A percentile compares a stretch with the other conserved stretches of the same genome.
These are phyloP conservation scores for Secale cereale DNA, from an alignment of 176 grass and related monocot genomes.

Conservation along the genomic window DNA sequence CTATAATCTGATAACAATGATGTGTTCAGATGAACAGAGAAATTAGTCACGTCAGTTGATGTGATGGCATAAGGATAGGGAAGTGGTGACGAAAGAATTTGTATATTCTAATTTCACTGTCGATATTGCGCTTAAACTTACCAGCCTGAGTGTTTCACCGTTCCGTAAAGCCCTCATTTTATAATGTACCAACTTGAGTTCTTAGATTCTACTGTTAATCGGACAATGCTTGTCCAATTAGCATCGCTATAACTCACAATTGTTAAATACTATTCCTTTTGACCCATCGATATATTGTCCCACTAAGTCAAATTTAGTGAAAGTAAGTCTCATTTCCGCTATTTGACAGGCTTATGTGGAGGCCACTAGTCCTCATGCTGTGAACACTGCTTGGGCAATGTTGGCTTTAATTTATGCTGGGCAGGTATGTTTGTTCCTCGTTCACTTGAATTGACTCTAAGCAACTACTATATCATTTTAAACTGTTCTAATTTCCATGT, in stretches of 20 bases:
- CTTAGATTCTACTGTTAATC: neutral
- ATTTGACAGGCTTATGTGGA: neutral
- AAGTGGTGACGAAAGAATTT: neutral
- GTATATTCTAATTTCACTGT: neutral
- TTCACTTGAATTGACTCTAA: neutral
- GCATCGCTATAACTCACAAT: neutral
- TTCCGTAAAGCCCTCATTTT: neutral
- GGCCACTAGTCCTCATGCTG: neutral
- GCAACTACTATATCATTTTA: neutral
- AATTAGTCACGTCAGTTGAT: neutral
- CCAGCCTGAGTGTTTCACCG: neutral
- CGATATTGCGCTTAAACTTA: neutral
- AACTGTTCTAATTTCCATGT: no score
- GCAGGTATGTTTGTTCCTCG: neutral
- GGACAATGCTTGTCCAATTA: neutral
- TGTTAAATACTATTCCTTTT: neutral
- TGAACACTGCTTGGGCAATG: neutral
- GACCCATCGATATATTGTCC: neutral
- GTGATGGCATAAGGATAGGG: neutral
- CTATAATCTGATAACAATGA: neutral
- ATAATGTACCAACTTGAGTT: neutral
- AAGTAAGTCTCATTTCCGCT: neutral
- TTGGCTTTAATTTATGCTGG: conserved; percentile 8
- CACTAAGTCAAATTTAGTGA: neutral
- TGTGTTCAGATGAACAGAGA: neutral